phyloP scores from a whole-genome alignment of 2,329 filamentous ascomycete genomes.

The Sporothrix brunneoviolacea region DNA sequence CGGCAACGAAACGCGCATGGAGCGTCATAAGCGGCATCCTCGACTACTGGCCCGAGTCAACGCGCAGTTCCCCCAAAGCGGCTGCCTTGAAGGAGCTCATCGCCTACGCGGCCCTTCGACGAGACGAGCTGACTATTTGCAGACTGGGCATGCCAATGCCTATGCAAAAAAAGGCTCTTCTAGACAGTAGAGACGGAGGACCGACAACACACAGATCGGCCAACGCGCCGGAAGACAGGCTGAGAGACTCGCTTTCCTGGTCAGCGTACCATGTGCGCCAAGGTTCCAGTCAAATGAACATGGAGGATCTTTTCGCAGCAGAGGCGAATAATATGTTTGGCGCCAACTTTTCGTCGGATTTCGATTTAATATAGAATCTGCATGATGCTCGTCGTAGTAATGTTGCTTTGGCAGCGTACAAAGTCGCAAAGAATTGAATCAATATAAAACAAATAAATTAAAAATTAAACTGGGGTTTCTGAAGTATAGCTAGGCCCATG shows the following conservation, averaged over 20 bases:
- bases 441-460: neutral
- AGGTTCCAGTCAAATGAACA: neutral
- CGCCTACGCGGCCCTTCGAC: neutral
- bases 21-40: constrained; percentile 3
- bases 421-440: neutral
- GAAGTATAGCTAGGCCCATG: no score
- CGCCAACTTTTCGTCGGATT: neutral
- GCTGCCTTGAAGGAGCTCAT: neutral
- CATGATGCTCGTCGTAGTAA: neutral
- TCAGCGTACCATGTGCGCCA: neutral
- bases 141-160: neutral
- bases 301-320: neutral
- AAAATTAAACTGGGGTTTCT: neutral
- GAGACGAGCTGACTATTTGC: neutral
- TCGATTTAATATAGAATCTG: neutral
- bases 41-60: constrained; percentile 5
- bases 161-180: no score
- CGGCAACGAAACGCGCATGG: constrained; percentile 1
- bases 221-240: neutral
- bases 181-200: no score
- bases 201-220: no score
- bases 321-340: neutral
- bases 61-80: constrained; percentile 4
- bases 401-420: neutral
- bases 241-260: neutral